Evolutionary conservation across 768 basidiomycete species (phyloP).

Genomic region (Lentinus tigrinus): DNA sequence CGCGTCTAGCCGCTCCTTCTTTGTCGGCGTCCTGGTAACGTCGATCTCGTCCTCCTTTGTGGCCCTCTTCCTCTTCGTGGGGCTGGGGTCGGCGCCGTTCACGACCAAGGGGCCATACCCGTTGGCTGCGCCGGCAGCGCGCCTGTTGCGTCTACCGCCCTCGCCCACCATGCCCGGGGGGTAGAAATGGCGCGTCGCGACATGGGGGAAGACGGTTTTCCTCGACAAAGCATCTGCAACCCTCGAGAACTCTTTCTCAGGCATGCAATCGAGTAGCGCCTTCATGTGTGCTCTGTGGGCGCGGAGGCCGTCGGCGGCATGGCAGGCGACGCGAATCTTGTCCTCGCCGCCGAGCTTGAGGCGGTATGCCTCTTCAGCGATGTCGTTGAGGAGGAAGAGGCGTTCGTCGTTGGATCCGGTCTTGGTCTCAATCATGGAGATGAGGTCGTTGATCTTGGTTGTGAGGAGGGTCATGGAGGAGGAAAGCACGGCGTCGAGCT

Average conservation of each 20-base stretch:
- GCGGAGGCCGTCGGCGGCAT: conserved; percentile 86
- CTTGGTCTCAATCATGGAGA: conserved; percentile 70
- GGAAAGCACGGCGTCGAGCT: conserved; percentile 97
- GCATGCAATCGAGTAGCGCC: conserved; percentile 59
- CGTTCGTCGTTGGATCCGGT: conserved; percentile 63
- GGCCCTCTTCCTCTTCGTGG: conserved; percentile 61
- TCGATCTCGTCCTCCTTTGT: conserved; percentile 68
- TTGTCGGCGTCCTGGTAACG: conserved; percentile 57
- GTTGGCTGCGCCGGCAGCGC: conserved; percentile 37
- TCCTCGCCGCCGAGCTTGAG: conserved; percentile 96
- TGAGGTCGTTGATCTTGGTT: conserved; percentile 72
- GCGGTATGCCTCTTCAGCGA: conserved; percentile 89
- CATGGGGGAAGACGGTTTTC: conserved; percentile 74
- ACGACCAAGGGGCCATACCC: conserved; percentile 51
- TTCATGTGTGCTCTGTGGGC: conserved; percentile 60
- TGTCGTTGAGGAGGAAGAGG: conserved; percentile 84
- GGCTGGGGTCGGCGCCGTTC: conserved; percentile 55
- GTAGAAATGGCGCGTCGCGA: conserved; percentile 66
- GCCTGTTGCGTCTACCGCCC: conserved; percentile 56
- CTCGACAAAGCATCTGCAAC: conserved; percentile 48
- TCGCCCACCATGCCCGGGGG: conserved; percentile 55
- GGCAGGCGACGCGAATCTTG: conserved; percentile 93
- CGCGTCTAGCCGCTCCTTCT: conserved; percentile 50
- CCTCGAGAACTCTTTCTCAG: conserved; percentile 50
- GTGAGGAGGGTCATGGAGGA: conserved; percentile 82